These are phyloP conservation scores for Torulaspora franciscae DNA, from an alignment of 805 yeast species.

Conservation along the genomic window DNA sequence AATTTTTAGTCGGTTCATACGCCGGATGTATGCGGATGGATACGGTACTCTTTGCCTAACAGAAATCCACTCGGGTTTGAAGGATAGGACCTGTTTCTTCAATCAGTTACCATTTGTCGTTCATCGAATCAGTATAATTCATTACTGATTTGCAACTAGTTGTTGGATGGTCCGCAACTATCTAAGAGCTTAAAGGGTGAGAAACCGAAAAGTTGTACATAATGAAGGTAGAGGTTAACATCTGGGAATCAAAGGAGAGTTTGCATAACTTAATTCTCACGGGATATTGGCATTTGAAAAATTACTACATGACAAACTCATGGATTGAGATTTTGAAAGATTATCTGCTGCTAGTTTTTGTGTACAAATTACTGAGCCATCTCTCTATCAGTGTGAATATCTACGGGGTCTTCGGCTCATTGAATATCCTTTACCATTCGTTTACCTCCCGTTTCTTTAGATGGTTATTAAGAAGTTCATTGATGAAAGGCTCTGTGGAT, in stretches of 20 bases:
- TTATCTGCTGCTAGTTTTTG: slow-evolving; percentile 20
- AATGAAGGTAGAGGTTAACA: background rate
- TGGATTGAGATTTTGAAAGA: slow-evolving; percentile 23
- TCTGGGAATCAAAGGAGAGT: background rate
- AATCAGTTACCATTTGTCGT: background rate
- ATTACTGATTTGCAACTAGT: background rate
- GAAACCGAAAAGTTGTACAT: background rate
- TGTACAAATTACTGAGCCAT: slow-evolving; percentile 9
- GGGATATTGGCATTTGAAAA: background rate
- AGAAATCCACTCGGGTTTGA: too few species aligned
- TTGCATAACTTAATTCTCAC: background rate
- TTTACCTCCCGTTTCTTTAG: slow-evolving; percentile 30
- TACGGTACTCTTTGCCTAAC: too few species aligned
- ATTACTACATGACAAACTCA: slow-evolving; percentile 7
- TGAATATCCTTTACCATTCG: slow-evolving; percentile 15
- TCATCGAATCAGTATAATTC: background rate
- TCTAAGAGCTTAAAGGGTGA: background rate
- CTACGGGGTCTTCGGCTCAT: slow-evolving; percentile 40
- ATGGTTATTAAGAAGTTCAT: slow-evolving; percentile 45
- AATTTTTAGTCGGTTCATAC: too few species aligned
- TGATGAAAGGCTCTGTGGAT: slow-evolving; percentile 52
- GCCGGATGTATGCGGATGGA: too few species aligned
- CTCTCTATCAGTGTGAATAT: slow-evolving; percentile 29
- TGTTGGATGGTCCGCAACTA: background rate
- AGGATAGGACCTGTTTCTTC: too few species aligned